Evolutionary conservation across 2,329 filamentous ascomycete species (phyloP).

Genomic region (Xylariaceae sp.): DNA sequence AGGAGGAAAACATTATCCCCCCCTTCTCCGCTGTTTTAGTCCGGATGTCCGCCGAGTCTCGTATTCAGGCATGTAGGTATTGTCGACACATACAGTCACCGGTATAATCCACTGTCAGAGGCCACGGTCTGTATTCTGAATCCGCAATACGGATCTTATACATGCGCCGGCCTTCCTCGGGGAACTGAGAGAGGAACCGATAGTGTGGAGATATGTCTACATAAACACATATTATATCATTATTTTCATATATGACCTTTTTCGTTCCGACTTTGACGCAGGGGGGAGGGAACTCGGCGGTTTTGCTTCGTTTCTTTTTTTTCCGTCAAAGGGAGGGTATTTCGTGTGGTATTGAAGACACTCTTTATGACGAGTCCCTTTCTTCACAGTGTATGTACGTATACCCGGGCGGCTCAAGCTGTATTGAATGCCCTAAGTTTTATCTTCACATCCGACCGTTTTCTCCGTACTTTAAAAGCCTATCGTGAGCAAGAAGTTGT

Average conservation of each 20-base stretch:
- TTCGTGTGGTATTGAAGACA: neutral
- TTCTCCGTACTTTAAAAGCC: slow-evolving; percentile 22
- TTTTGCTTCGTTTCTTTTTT: neutral
- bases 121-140: too few relatives aligned
- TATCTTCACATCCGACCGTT: neutral
- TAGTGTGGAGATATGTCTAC: slow-evolving; percentile 1
- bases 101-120: too few relatives aligned
- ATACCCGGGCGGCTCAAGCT: neutral
- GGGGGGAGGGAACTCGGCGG: neutral
- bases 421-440: neutral
- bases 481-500: slow-evolving; percentile 23
- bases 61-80: too few relatives aligned
- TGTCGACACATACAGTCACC: too few relatives aligned
- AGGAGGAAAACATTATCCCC: too few relatives aligned
- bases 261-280: neutral
- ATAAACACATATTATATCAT: slow-evolving; percentile 18
- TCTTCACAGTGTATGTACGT: too few relatives aligned
- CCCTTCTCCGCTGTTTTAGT: too few relatives aligned
- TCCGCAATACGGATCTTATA: slow-evolving; percentile 5
- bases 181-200: too few relatives aligned
- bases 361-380: neutral
- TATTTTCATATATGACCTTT: slow-evolving; percentile 2
- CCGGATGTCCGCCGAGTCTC: too few relatives aligned
- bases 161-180: slow-evolving; percentile 9
- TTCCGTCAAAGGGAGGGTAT: too few relatives aligned